Evolutionary conservation across 305 asterid genomes (phyloP).

Genomic region (Rubia tinctorum): DNA sequence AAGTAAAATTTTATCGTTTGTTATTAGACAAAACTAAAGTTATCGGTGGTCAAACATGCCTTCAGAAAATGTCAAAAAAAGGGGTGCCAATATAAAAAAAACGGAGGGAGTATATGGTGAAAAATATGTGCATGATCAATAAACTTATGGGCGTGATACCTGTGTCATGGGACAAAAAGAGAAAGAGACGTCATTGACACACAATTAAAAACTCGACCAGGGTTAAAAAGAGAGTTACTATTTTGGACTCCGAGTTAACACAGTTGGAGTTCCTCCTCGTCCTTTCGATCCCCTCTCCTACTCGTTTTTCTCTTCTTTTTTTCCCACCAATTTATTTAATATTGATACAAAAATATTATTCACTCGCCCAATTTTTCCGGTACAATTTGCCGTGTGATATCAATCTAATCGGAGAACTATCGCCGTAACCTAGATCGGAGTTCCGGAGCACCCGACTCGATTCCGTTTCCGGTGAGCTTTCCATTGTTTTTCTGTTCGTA

Average conservation of each 20-base stretch:
- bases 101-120: no score
- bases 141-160: no score
- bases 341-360: neutral
- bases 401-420: slow-evolving; percentile 6
- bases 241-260: neutral
- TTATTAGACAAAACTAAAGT: no score
- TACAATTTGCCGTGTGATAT: neutral
- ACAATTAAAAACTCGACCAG: neutral
- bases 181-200: neutral
- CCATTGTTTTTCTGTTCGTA: slow-evolving; percentile 2
- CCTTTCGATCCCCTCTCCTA: slow-evolving; percentile 13
- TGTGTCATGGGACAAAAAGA: no score
- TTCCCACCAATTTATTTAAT: neutral
- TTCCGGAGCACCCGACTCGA: slow-evolving; percentile 18
- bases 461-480: slow-evolving; percentile 8
- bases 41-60: no score
- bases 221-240: slow-evolving; percentile 1
- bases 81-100: no score
- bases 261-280: neutral
- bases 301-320: slow-evolving; percentile 6
- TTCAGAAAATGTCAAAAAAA: no score
- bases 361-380: neutral
- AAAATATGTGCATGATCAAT: no score
- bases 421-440: slow-evolving; percentile 27
- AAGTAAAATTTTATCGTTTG: no score